These are phyloP conservation scores for Quercus tomentella DNA, from an alignment of 331 rosid species.

Conservation along the genomic window DNA sequence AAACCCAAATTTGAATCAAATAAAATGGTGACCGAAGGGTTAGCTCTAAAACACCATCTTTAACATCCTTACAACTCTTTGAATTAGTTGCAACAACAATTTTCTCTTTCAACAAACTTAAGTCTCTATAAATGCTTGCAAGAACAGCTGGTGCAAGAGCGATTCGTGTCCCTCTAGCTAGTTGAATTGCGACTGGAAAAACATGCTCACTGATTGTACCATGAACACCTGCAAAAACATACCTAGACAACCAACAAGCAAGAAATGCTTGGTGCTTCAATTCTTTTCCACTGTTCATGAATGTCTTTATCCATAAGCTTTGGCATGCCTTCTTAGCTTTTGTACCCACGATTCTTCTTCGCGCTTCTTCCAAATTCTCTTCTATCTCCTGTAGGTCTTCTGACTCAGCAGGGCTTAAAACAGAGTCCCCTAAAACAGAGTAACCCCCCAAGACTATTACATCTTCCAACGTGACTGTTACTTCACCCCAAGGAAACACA, in stretches of 20 bases:
- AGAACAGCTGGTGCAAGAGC: conserved; percentile 54
- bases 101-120: conserved; percentile 19
- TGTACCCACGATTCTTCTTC: background rate
- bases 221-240: conserved; percentile 19
- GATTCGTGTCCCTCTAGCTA: conserved; percentile 35
- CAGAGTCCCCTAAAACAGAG: conserved; percentile 38
- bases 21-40: conserved; percentile 29
- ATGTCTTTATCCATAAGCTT: conserved; percentile 17
- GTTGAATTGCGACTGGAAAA: conserved; percentile 39
- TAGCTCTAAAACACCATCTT: background rate
- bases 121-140: conserved; percentile 39
- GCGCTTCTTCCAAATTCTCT: conserved; percentile 11
- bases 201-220: background rate
- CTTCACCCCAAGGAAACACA: conserved; percentile 50
- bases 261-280: conserved; percentile 54
- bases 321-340: background rate
- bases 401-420: conserved; percentile 6
- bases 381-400: conserved; percentile 21
- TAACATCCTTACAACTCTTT: background rate
- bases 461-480: conserved; percentile 47
- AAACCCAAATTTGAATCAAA: conserved; percentile 48
- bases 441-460: conserved; percentile 39
- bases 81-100: background rate
- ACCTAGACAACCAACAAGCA: conserved; percentile 35
- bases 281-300: conserved; percentile 23